A percentile compares a stretch with the other conserved stretches of the same genome.
Conservation (phyloP, 495 filamentous ascomycete species). For the Extremus antarcticus region DNA sequence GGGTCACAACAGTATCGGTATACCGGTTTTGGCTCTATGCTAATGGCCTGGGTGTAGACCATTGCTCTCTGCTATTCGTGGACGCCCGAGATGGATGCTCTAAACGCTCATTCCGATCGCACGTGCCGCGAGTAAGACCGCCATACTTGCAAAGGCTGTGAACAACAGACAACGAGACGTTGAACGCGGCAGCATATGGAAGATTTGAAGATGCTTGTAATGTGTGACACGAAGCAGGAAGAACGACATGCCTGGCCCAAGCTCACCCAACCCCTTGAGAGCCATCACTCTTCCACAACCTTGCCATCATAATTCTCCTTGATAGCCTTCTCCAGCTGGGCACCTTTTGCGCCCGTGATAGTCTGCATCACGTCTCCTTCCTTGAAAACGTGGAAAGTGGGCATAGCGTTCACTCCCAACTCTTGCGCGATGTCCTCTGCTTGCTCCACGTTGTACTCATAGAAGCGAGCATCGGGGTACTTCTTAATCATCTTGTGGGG, state of each 20-base stretch:
- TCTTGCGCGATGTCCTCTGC: slow-evolving; percentile 23
- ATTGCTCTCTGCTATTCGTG: too few species aligned
- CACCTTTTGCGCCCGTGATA: slow-evolving; percentile 20
- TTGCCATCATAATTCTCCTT: slow-evolving; percentile 18
- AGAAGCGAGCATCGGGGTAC: slow-evolving; percentile 22
- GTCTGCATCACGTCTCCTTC: slow-evolving; percentile 22
- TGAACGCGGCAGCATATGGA: too few species aligned
- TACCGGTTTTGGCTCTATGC: too few species aligned
- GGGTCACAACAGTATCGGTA: too few species aligned
- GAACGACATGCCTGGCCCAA: not conserved
- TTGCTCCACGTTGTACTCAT: slow-evolving; percentile 21
- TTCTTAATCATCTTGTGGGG: slow-evolving; percentile 19
- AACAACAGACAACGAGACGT: too few species aligned
- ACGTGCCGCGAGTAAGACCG: too few species aligned
- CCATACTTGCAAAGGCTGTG: too few species aligned
- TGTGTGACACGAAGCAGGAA: not conserved
- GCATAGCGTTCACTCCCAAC: slow-evolving; percentile 22
- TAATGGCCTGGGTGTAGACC: too few species aligned
- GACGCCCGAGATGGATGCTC: too few species aligned
- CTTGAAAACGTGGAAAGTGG: slow-evolving; percentile 24
- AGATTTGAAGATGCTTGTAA: too few species aligned
- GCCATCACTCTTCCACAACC: slow-evolving; percentile 4
- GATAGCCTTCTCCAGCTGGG: slow-evolving; percentile 20
- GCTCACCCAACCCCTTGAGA: too few species aligned
- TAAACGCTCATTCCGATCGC: too few species aligned